Evolutionary conservation across 2,329 filamentous ascomycete genomes (phyloP), one percentile per base, ranked within the genome.

Genomic region (Bipolaris oryzae): DNA sequence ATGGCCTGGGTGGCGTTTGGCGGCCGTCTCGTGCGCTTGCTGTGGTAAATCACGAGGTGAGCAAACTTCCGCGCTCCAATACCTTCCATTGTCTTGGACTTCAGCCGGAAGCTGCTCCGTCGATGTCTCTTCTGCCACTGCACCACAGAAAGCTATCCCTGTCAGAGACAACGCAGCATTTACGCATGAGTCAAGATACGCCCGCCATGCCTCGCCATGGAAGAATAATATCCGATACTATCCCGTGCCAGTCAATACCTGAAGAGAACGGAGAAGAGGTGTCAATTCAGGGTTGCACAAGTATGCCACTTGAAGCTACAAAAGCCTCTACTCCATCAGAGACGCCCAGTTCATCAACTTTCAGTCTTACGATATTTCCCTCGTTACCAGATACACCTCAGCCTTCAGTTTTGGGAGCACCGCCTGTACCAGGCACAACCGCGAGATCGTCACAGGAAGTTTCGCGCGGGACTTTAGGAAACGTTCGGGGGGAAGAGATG

Each of bases 41-140:
- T 49, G 53, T 50, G 28, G 51, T 56, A 54, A 71, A 66, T 45
- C 59, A 68, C 60, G 67, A 75, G 72, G 73, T 74, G 70, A 75
- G 64, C 63, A 62, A 66, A 55, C 54, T 74, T 25, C 65, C 71
- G 60, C 68, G 62, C 53, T 72, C 70, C 50, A 62, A 58, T 28
- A 73, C 71, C 35, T 68, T 69, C 49, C 67, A 74, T 50, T 42
- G 57, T 57, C 50, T 72, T 61, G 61, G 57, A 54, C 53, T 37
- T 51, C 31, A 39, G 20, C 31, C 16, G 57, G 62, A 67, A 34
- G 21, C 35, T 38, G 41, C 57, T 58, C 69, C 69, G 31, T 68
- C 71, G 42, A 55, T 73, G 0, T 70, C 69, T 39, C 55, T 57
- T 10, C 66, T 73, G 9, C 69, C 70, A 15, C 50, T 64, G 15